phyloP scores from a whole-genome alignment of 805 yeast species.

The Candida glaebosa region DNA sequence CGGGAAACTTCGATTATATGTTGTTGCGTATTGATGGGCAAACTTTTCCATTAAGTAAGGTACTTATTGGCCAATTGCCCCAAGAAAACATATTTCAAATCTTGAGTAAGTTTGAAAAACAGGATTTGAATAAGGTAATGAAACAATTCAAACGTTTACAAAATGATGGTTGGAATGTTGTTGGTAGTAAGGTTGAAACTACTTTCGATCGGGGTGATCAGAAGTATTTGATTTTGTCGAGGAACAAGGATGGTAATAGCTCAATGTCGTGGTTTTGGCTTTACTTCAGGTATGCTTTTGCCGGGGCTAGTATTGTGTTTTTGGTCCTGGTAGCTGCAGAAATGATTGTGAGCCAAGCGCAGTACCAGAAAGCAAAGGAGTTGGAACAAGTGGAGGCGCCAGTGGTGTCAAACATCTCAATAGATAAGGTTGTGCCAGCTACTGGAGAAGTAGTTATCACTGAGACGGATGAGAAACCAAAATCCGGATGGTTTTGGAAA shows the following conservation, averaged over 20 bases:
- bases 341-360: conserved; percentile 13
- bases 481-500: conserved; percentile 2
- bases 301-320: conserved; percentile 25
- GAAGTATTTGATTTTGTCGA: conserved; percentile 13
- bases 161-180: conserved; percentile 48
- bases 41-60: conserved; percentile 24
- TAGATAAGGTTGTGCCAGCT: not conserved
- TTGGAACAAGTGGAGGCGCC: not conserved
- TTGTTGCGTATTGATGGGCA: conserved; percentile 35
- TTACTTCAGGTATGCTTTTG: too few species aligned
- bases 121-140: conserved; percentile 30
- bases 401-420: not conserved
- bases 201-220: conserved; percentile 5
- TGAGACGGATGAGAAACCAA: not conserved
- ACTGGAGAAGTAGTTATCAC: not conserved
- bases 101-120: conserved; percentile 32
- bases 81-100: conserved; percentile 41
- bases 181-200: conserved; percentile 42
- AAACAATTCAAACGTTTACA: conserved; percentile 41
- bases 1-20: conserved; percentile 21
- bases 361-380: too few species aligned
- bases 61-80: conserved; percentile 37
- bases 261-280: too few species aligned
- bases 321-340: conserved; percentile 20
- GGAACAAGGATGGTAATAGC: conserved; percentile 3